Conservation (phyloP, 2,329 filamentous ascomycete genomes). For the Aphanocladium album region DNA sequence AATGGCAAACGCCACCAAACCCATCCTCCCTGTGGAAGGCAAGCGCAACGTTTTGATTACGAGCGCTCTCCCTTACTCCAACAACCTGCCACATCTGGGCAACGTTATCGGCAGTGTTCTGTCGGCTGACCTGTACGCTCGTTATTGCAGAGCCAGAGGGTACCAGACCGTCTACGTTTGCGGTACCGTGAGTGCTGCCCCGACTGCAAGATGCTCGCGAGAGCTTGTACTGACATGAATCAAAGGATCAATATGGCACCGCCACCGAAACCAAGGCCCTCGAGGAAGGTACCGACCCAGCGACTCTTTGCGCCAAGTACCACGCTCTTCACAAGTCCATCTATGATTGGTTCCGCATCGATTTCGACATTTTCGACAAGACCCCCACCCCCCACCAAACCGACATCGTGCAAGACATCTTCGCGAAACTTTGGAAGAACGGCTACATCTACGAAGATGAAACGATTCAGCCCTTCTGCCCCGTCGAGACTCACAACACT, state of each 20-base stretch:
- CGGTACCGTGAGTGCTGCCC: constrained; percentile 43
- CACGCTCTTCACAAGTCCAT: constrained; percentile 84
- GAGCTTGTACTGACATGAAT: not conserved
- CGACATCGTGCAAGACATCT: constrained; percentile 88
- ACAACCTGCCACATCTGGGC: constrained; percentile 76
- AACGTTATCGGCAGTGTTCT: constrained; percentile 86
- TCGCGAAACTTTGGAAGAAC: constrained; percentile 80
- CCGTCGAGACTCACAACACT: constrained; percentile 58
- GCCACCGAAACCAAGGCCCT: constrained; percentile 94
- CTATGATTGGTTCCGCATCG: constrained; percentile 94
- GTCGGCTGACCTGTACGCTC: constrained; percentile 80
- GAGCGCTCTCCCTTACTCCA: constrained; percentile 78
- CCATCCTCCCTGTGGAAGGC: constrained; percentile 61
- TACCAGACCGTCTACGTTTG: constrained; percentile 80
- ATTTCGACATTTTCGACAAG: constrained; percentile 90
- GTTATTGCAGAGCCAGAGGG: constrained; percentile 74
- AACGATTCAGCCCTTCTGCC: constrained; percentile 84
- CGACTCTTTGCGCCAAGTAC: constrained; percentile 87
- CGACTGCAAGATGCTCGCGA: not conserved
- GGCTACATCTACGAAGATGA: constrained; percentile 82
- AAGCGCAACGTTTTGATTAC: constrained; percentile 88
- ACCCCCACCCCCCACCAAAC: constrained; percentile 88
- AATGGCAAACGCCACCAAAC: constrained; percentile 18
- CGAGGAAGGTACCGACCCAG: constrained; percentile 76
- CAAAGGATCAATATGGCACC: constrained; percentile 82